Percentiles rank a stretch among this genome's conserved stretches.
Conservation (phyloP, 116 monocot genomes). For the Phalaenopsis hybrid region DNA sequence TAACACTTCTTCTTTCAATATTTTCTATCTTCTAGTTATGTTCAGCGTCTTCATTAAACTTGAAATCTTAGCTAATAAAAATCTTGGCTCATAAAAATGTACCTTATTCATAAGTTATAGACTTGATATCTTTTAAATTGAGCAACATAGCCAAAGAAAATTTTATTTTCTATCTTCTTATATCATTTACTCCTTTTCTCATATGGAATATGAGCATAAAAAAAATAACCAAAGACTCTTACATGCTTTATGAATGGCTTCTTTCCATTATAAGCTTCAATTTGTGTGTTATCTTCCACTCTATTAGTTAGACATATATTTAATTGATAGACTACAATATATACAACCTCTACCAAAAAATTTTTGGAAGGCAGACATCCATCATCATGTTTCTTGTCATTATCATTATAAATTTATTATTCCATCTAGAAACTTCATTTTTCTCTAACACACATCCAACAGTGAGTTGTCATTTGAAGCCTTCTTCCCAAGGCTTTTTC, state of each 20-base stretch:
- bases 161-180: no score
- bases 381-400: neutral
- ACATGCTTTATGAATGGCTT: neutral
- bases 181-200: no score
- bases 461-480: neutral
- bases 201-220: no score
- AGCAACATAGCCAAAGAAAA: no score
- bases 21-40: no score
- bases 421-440: neutral
- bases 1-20: no score
- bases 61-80: no score
- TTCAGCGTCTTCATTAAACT: no score
- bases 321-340: neutral
- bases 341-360: neutral
- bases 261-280: neutral
- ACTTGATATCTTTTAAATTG: no score
- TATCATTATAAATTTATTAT: neutral
- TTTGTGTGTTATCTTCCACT: neutral
- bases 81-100: no score
- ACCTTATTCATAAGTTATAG: no score
- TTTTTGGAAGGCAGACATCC: neutral
- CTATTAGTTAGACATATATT: neutral
- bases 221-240: neutral
- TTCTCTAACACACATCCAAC: neutral
- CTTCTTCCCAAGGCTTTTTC: neutral